phyloP scores from a whole-genome alignment of 2,329 filamentous ascomycete species.

The Arthrobotrys megalospora region DNA sequence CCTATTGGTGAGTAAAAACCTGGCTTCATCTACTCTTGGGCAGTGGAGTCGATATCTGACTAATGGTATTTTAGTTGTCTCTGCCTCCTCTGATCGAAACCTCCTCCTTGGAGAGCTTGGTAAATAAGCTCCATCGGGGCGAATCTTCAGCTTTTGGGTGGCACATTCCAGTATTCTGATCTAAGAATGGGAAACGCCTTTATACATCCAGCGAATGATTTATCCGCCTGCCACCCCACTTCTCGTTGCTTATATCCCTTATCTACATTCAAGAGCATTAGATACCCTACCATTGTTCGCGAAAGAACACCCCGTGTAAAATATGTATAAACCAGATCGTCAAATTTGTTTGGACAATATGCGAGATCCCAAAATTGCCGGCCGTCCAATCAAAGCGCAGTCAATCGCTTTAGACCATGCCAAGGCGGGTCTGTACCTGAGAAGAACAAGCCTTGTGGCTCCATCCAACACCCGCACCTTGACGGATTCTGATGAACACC shows the following conservation, averaged over 20 bases:
- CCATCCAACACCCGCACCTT: slow-evolving; percentile 8
- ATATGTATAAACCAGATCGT: slow-evolving; percentile 10
- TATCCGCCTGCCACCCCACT: neutral
- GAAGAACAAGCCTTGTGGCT: slow-evolving; percentile 13
- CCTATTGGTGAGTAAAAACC: slow-evolving; percentile 82
- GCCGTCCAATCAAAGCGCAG: slow-evolving; percentile 12
- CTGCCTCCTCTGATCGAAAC: slow-evolving; percentile 89
- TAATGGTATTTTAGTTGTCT: slow-evolving; percentile 76
- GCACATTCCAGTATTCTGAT: neutral
- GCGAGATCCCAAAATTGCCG: slow-evolving; percentile 5
- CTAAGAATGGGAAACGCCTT: neutral
- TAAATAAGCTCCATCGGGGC: slow-evolving; percentile 58
- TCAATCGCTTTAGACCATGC: slow-evolving; percentile 13
- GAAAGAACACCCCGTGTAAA: neutral
- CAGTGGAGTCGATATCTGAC: slow-evolving; percentile 11
- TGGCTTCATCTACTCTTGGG: neutral
- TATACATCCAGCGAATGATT: neutral
- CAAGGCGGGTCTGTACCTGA: slow-evolving; percentile 25
- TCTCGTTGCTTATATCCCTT: neutral
- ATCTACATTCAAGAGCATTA: slow-evolving; percentile 5
- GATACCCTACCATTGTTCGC: slow-evolving; percentile 5
- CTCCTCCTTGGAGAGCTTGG: slow-evolving; percentile 84
- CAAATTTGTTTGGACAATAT: slow-evolving; percentile 3
- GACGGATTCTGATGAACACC: slow-evolving; percentile 27
- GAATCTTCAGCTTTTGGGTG: too few species aligned